Percentiles rank a stretch among this genome's conserved stretches.
phyloP scores from a whole-genome alignment of 139 green algal species.

The Diplosphaera chodatii region DNA sequence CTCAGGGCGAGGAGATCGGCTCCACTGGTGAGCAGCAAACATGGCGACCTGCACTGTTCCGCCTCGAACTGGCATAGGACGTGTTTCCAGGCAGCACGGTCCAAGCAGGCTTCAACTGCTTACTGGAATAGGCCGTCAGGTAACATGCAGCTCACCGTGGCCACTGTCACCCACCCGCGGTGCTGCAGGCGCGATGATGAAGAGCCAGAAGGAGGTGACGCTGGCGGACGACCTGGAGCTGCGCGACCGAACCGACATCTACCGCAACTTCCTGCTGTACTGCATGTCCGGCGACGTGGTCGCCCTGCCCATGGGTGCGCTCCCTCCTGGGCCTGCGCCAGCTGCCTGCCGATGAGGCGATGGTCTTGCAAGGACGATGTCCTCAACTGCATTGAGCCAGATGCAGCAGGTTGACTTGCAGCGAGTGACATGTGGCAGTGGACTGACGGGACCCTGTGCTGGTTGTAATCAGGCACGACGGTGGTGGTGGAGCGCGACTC shows the following conservation, averaged over 20 bases:
- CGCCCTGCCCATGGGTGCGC: slow-evolving; percentile 84
- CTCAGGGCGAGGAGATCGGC: slow-evolving; percentile 19
- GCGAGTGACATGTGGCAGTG: background rate
- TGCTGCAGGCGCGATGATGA: slow-evolving; percentile 5
- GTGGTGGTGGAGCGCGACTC: slow-evolving; percentile 66
- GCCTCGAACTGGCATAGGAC: too few species aligned
- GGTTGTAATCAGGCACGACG: slow-evolving; percentile 1
- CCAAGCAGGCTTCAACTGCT: too few species aligned
- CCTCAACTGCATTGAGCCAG: too few species aligned
- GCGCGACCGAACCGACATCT: slow-evolving; percentile 75
- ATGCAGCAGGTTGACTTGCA: too few species aligned
- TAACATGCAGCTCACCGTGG: too few species aligned
- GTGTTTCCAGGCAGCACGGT: too few species aligned
- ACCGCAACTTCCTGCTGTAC: slow-evolving; percentile 93
- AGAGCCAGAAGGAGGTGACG: slow-evolving; percentile 92
- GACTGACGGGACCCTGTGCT: background rate
- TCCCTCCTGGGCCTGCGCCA: too few species aligned
- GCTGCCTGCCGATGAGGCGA: too few species aligned
- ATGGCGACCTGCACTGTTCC: too few species aligned
- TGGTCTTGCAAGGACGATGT: too few species aligned
- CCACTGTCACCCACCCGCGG: too few species aligned
- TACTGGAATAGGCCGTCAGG: too few species aligned
- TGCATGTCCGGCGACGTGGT: slow-evolving; percentile 83
- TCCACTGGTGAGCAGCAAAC: background rate
- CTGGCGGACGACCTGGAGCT: slow-evolving; percentile 76